Evolutionary conservation across 192 early-diverging fungal species (phyloP).

Genomic region (Backusella tarrabulga): DNA sequence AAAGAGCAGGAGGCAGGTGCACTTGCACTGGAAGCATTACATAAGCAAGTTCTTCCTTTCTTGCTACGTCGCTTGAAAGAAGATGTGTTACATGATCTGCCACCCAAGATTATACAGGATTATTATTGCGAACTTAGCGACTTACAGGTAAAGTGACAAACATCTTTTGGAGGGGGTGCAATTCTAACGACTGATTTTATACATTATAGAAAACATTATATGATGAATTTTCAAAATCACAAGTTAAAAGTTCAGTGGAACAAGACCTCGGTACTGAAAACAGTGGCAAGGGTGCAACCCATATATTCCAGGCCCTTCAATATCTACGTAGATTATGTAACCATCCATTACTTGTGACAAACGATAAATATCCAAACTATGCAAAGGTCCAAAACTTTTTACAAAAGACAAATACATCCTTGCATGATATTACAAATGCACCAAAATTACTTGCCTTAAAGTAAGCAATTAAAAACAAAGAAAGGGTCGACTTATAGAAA

Average conservation of each 20-base stretch:
- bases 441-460: constrained; percentile 90
- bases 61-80: constrained; percentile 95
- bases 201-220: constrained; percentile 70
- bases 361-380: constrained; percentile 86
- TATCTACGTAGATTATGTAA: constrained; percentile 95
- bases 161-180: background rate
- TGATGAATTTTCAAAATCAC: constrained; percentile 86
- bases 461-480: constrained; percentile 37
- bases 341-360: constrained; percentile 90
- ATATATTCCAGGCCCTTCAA: constrained; percentile 98
- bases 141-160: constrained; percentile 57
- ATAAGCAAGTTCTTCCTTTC: constrained; percentile 96
- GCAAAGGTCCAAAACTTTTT: constrained; percentile 62
- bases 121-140: constrained; percentile 96
- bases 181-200: background rate
- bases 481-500: background rate
- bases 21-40: constrained; percentile 89
- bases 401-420: constrained; percentile 49
- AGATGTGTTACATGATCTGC: constrained; percentile 94
- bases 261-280: constrained; percentile 41
- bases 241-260: constrained; percentile 49
- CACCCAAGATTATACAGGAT: constrained; percentile 99
- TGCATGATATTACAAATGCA: constrained; percentile 74
- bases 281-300: constrained; percentile 51
- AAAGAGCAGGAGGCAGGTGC: constrained; percentile 70